Percentiles rank a stretch among this genome's conserved stretches.
Conservation (phyloP, 1,284 basidiomycete species). For the Melampsora americana region DNA sequence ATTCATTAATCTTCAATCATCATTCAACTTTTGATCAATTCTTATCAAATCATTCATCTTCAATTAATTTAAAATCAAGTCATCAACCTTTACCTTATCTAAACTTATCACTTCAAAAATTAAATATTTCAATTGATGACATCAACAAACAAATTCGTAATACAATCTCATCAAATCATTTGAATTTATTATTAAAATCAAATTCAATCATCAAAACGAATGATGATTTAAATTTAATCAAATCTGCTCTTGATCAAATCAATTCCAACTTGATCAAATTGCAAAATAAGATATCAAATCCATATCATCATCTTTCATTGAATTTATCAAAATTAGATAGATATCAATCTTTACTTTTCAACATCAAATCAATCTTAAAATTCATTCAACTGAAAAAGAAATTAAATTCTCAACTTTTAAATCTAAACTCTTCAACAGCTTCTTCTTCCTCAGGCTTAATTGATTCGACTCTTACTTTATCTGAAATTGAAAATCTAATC, state of each 20-base stretch:
- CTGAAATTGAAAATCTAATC: slow-evolving; percentile 12
- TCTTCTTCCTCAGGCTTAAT: background rate
- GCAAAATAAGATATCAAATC: slow-evolving; percentile 74
- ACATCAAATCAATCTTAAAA: slow-evolving; percentile 73
- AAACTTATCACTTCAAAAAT: background rate
- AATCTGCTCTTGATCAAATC: slow-evolving; percentile 51
- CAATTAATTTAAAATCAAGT: background rate
- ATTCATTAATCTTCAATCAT: no score
- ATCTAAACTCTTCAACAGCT: no score
- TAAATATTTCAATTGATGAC: slow-evolving; percentile 11
- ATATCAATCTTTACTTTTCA: slow-evolving; percentile 73
- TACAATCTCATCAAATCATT: slow-evolving; percentile 45
- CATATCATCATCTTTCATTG: slow-evolving; percentile 69
- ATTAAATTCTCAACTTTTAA: slow-evolving; percentile 59
- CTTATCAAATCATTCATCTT: no score
- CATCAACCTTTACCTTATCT: slow-evolving; percentile 59
- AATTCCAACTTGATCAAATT: slow-evolving; percentile 60
- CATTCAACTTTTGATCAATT: no score
- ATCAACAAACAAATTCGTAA: slow-evolving; percentile 14
- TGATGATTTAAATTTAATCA: slow-evolving; percentile 52
- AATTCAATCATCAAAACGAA: slow-evolving; percentile 59
- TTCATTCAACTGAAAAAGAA: slow-evolving; percentile 76
- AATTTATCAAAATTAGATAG: slow-evolving; percentile 70
- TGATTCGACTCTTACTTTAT: slow-evolving; percentile 9
- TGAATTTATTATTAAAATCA: slow-evolving; percentile 56